A percentile compares a stretch with the other conserved stretches of the same genome.
phyloP scores from a whole-genome alignment of 169 alveolate genomes.

The Cryptosporidium muris region DNA sequence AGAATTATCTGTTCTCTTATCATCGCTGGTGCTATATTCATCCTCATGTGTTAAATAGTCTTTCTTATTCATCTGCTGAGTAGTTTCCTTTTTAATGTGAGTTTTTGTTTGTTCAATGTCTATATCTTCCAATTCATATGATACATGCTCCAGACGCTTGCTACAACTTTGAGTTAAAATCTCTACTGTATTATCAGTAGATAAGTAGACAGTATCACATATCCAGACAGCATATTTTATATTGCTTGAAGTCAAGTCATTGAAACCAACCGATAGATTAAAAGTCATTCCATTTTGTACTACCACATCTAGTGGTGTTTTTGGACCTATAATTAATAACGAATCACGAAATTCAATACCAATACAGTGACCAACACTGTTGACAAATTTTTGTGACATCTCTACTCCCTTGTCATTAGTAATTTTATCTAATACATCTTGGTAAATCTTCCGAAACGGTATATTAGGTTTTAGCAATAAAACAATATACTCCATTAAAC shows the following conservation, averaged over 20 bases:
- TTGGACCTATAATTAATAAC: conserved; percentile 71
- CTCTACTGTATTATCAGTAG: conserved; percentile 75
- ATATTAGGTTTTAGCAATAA: conserved; percentile 63
- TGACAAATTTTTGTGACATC: conserved; percentile 77
- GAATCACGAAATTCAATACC: conserved; percentile 87
- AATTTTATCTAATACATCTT: conserved; percentile 46
- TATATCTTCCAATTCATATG: conserved; percentile 85
- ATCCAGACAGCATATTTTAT: conserved; percentile 86
- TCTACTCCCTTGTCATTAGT: conserved; percentile 58
- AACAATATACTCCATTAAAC: conserved; percentile 62
- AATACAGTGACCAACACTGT: conserved; percentile 83
- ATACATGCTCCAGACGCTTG: conserved; percentile 81
- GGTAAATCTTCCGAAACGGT: conserved; percentile 56
- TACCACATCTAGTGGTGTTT: conserved; percentile 70
- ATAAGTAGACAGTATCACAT: conserved; percentile 86
- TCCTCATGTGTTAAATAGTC: conserved; percentile 2
- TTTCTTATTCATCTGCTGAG: conserved; percentile 2
- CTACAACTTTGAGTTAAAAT: conserved; percentile 81
- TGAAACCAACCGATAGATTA: conserved; percentile 84
- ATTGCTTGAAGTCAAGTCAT: conserved; percentile 76
- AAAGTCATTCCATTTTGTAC: conserved; percentile 83
- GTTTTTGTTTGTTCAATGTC: conserved; percentile 73
- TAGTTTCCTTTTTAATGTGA: conserved; percentile 13
- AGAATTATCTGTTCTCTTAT: not conserved
- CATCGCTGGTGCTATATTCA: conserved; percentile 24